Conservation (phyloP, 148 eudicot species). For the Salicornia ramosissima region DNA sequence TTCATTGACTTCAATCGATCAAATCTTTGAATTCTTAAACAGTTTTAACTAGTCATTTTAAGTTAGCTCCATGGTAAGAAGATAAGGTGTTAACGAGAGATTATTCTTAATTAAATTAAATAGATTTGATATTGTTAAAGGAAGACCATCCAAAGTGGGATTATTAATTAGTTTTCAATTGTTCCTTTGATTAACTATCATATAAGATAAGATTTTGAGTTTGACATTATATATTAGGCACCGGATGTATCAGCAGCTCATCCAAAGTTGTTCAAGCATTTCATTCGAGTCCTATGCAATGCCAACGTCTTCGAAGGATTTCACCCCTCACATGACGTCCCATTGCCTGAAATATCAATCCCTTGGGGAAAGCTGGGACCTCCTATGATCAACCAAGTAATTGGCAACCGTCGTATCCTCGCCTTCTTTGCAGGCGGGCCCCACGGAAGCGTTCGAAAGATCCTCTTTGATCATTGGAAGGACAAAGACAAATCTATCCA, state of each 20-base stretch:
- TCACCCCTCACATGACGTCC: slow-evolving; percentile 47
- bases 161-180: no score
- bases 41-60: no score
- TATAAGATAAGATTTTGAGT: not conserved
- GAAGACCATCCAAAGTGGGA: no score
- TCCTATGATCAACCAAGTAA: slow-evolving; percentile 28
- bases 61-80: no score
- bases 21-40: no score
- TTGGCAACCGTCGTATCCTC: slow-evolving; percentile 30
- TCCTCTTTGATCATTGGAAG: slow-evolving; percentile 49
- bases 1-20: no score
- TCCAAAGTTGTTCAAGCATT: slow-evolving; percentile 40
- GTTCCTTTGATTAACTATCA: no score
- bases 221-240: slow-evolving; percentile 29
- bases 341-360: slow-evolving; percentile 50
- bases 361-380: slow-evolving; percentile 27
- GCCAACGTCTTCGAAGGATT: slow-evolving; percentile 63
- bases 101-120: no score
- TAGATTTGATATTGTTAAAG: no score
- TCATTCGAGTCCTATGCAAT: slow-evolving; percentile 64
- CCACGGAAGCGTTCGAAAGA: slow-evolving; percentile 20
- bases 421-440: slow-evolving; percentile 29
- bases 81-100: no score
- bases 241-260: slow-evolving; percentile 51
- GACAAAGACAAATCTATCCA: slow-evolving; percentile 37